phyloP scores from a whole-genome alignment of 441 rosid species.

The Pelargonium cotyledonis region DNA sequence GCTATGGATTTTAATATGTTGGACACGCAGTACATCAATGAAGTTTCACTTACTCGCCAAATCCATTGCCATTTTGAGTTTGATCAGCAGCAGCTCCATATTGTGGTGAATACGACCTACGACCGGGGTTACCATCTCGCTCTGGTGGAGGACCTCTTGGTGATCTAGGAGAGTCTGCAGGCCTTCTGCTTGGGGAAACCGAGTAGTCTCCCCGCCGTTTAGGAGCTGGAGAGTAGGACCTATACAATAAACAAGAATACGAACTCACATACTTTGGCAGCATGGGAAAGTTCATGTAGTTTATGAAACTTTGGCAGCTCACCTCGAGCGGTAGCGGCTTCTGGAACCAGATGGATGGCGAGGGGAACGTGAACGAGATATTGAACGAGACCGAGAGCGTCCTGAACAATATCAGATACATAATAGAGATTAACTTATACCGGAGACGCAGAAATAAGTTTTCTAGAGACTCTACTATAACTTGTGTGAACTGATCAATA shows the following conservation, averaged over 20 bases:
- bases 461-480: neutral
- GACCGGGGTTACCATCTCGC: slow-evolving; percentile 39
- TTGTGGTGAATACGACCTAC: slow-evolving; percentile 62
- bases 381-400: slow-evolving; percentile 70
- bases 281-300: slow-evolving; percentile 4
- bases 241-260: slow-evolving; percentile 17
- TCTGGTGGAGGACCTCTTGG: slow-evolving; percentile 69
- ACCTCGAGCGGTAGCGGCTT: slow-evolving; percentile 85
- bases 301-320: slow-evolving; percentile 15
- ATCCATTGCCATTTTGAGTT: slow-evolving; percentile 42
- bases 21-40: neutral
- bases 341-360: slow-evolving; percentile 63
- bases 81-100: slow-evolving; percentile 37
- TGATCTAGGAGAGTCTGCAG: slow-evolving; percentile 51
- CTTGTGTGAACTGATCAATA: too few relatives aligned
- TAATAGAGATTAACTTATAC: slow-evolving; percentile 11
- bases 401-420: slow-evolving; percentile 37
- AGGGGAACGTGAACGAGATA: slow-evolving; percentile 68
- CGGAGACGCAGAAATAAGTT: too few relatives aligned
- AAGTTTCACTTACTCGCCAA: slow-evolving; percentile 41
- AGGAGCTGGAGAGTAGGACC: slow-evolving; percentile 81
- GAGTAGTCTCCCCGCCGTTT: slow-evolving; percentile 57
- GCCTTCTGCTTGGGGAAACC: slow-evolving; percentile 66
- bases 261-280: neutral
- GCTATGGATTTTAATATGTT: too few relatives aligned